phyloP scores from a whole-genome alignment of 129 eudicot species.

The Flaveria brownii region DNA sequence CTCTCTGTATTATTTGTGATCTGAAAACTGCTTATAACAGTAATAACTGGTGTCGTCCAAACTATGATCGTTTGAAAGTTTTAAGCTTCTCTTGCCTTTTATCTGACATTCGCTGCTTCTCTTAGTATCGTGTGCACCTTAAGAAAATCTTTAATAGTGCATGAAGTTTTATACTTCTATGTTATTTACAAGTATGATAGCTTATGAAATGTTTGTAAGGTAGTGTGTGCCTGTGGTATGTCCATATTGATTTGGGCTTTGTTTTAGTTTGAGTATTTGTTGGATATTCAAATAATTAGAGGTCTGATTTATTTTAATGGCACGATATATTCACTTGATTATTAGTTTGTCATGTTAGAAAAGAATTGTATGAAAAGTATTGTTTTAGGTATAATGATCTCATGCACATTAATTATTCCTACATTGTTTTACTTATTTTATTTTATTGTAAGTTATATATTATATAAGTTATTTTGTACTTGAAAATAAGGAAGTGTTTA shows the following conservation, averaged over 20 bases:
- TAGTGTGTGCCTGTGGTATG: too few species aligned
- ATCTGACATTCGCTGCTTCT: conserved; percentile 17
- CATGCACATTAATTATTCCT: background rate
- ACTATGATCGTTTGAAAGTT: conserved; percentile 23
- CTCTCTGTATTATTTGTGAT: conserved; percentile 27
- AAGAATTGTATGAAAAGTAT: too few species aligned
- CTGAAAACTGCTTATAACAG: conserved; percentile 20
- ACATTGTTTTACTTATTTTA: background rate
- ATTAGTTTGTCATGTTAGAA: too few species aligned
- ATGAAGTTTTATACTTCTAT: background rate
- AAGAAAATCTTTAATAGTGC: background rate
- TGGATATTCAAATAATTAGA: too few species aligned
- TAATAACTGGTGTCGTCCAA: conserved; percentile 34
- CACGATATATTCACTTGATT: too few species aligned
- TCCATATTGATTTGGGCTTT: too few species aligned
- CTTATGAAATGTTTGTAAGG: too few species aligned
- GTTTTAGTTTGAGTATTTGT: too few species aligned
- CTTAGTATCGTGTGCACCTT: conserved; percentile 16
- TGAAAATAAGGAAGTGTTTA: background rate
- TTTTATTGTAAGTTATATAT: background rate
- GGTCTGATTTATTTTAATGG: too few species aligned
- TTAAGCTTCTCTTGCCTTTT: conserved; percentile 20
- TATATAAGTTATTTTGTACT: background rate
- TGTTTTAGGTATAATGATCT: too few species aligned
- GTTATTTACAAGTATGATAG: background rate